Percentiles rank a stretch among this genome's conserved stretches.
phyloP scores from a whole-genome alignment of 2,329 filamentous ascomycete genomes.

The Aureobasidium sp. region DNA sequence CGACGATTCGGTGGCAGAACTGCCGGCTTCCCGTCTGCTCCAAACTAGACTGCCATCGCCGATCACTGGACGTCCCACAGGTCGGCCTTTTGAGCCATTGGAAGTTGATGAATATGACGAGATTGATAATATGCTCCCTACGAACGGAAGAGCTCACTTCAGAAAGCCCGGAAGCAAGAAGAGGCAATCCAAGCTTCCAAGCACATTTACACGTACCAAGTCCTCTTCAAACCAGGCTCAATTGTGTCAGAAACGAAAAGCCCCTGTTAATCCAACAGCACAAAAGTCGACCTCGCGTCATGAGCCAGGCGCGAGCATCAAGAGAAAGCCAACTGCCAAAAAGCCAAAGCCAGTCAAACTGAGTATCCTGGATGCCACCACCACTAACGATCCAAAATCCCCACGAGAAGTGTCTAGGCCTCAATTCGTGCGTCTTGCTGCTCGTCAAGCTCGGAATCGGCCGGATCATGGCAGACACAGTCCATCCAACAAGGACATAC shows the following conservation, averaged over 20 bases:
- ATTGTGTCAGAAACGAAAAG: not conserved
- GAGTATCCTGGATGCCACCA: slow-evolving; percentile 43
- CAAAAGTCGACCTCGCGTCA: not conserved
- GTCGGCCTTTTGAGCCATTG: slow-evolving; percentile 18
- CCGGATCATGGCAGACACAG: slow-evolving; percentile 43
- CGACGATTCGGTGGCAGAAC: slow-evolving; percentile 11
- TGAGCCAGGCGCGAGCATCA: not conserved
- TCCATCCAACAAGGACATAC: slow-evolving; percentile 43
- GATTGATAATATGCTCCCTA: slow-evolving; percentile 33
- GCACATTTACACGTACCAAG: slow-evolving; percentile 21
- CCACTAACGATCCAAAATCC: slow-evolving; percentile 26
- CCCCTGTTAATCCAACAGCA: not conserved
- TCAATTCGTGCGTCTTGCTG: slow-evolving; percentile 48
- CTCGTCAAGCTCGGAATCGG: slow-evolving; percentile 41
- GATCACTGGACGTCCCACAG: not conserved
- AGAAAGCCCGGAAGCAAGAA: slow-evolving; percentile 20
- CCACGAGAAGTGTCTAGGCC: slow-evolving; percentile 31
- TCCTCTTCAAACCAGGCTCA: not conserved
- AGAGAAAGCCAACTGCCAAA: not conserved
- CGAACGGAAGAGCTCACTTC: slow-evolving; percentile 12
- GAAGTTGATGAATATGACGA: slow-evolving; percentile 38
- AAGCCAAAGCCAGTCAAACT: slow-evolving; percentile 20
- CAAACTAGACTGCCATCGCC: slow-evolving; percentile 3
- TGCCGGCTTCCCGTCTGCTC: slow-evolving; percentile 13
- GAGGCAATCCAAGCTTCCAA: slow-evolving; percentile 30